A percentile compares a stretch with the other conserved stretches of the same genome.
These are phyloP conservation scores for Venturia asperata DNA, from an alignment of 2,329 filamentous ascomycete genomes.

Conservation along the genomic window DNA sequence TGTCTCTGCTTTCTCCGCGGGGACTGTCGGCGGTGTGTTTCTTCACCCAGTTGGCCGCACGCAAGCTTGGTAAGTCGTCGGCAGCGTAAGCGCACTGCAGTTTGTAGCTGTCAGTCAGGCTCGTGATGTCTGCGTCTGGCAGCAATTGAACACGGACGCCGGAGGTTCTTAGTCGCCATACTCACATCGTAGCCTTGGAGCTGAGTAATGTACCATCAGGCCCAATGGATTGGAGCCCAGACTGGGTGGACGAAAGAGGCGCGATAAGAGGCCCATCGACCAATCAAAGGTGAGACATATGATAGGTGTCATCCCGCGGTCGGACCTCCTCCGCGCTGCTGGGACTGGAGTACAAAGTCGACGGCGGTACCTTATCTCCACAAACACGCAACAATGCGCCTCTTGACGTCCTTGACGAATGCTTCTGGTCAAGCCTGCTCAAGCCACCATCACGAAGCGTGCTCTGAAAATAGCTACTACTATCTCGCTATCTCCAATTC, in stretches of 20 bases:
- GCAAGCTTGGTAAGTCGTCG: background rate
- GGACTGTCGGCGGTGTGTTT: background rate
- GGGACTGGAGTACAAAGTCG: background rate
- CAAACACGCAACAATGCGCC: no score
- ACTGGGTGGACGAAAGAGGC: background rate
- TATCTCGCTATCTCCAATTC: no score
- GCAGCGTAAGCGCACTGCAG: background rate
- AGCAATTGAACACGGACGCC: background rate
- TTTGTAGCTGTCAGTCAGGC: background rate
- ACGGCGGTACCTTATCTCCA: background rate
- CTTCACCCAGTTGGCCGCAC: background rate
- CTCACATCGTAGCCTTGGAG: background rate
- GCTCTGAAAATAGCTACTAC: no score
- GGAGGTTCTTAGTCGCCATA: background rate
- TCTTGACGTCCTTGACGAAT: no score
- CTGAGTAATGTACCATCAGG: slow-evolving; percentile 3
- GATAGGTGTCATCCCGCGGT: background rate
- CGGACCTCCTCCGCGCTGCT: background rate
- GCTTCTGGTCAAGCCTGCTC: no score
- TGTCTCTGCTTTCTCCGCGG: slow-evolving; percentile 10
- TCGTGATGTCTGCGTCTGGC: background rate
- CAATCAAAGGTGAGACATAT: background rate
- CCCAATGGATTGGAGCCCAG: slow-evolving; percentile 10
- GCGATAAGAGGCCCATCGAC: background rate
- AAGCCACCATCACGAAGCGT: background rate